Percentiles rank a stretch among this genome's conserved stretches.
Evolutionary conservation across 1,284 basidiomycete genomes (phyloP).

Genomic region (Entoloma clypeatum): DNA sequence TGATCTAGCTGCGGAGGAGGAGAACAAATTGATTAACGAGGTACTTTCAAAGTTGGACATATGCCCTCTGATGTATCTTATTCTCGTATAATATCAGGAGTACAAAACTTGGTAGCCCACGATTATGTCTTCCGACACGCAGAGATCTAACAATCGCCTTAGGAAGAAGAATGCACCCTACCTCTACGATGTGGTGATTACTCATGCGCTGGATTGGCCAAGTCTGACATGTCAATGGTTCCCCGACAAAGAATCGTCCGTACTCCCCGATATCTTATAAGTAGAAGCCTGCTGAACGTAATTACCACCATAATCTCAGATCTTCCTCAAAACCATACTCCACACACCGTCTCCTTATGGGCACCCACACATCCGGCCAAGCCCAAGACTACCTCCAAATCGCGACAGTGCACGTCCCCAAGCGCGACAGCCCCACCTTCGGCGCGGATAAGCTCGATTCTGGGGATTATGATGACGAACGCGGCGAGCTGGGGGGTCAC

Average conservation of each 20-base stretch:
- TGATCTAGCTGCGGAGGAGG: constrained; percentile 76
- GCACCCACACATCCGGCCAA: constrained; percentile 96
- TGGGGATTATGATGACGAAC: constrained; percentile 88
- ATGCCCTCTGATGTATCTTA: constrained; percentile 3
- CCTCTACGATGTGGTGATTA: constrained; percentile 96
- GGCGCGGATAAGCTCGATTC: constrained; percentile 74
- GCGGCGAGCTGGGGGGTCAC: constrained; percentile 87
- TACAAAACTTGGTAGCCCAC: constrained; percentile 72
- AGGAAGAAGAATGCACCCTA: constrained; percentile 99
- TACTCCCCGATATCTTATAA: constrained; percentile 13
- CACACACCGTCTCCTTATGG: constrained; percentile 89
- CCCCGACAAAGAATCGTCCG: constrained; percentile 91
- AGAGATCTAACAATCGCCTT: constrained; percentile 9
- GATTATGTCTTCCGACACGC: constrained; percentile 10
- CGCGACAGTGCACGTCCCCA: constrained; percentile 90
- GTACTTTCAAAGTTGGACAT: constrained; percentile 35
- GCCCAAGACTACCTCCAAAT: constrained; percentile 97
- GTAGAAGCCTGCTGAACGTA: constrained; percentile 3
- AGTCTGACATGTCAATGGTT: constrained; percentile 99
- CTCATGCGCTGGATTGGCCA: constrained; percentile 98
- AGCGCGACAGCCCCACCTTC: constrained; percentile 52
- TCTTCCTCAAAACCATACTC: constrained; percentile 90
- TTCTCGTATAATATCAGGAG: constrained; percentile 43
- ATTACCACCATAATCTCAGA: constrained; percentile 32
- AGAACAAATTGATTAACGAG: constrained; percentile 92